Base-by-base conservation (phyloP, 2,329 filamentous ascomycete species). In the Thelonectria rubi region DNA sequence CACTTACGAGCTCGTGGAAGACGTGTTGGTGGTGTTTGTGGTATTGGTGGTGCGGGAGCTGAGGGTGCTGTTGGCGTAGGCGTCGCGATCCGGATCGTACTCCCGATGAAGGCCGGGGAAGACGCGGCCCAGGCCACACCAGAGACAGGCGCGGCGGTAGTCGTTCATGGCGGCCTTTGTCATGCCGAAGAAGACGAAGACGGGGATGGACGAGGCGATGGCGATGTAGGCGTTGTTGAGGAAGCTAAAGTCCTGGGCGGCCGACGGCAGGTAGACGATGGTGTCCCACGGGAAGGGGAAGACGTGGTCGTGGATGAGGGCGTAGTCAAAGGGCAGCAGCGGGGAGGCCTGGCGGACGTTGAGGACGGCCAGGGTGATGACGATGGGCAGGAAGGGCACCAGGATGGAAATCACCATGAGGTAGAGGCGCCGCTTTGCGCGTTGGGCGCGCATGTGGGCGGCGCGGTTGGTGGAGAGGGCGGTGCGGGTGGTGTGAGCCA, bases 161-260 rank as follows among this genome's bases (percentile, higher is more conserved):
- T 75, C 76, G 58, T 83, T 83, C 62, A 81, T 74, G 11, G 83
- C 82, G 30, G 87, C 84, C 24, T 78, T 78, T n/a, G 82, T 85
- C 60, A 80, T 80, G 47, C 86, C 85, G 57, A 87, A 88, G 72
- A 85, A 86, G 30, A 80, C 43, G 43, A 86, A 82, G 49, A 87
- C 78, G 48, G 81, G 77, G 1, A 83, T 68, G 5, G 78, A 75
- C 2, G 82, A 80, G 2, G 83, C 51, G 55, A 85, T 81, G 20
- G 79, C 64, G 18, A 86, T 77, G 74, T 83, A 88, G 55, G 76
- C 77, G 60, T 79, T 77, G 65, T 84, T 83, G 66, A 84, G 66
- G 50, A 76, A 69, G 1, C 70, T 54, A 52, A 80, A 81, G 12
- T 71, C 68, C 14, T 84, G 66, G 15, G 75, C 53, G 60, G 74